Evolutionary conservation across 1,284 basidiomycete genomes (phyloP).

Genomic region (Ustilago tritici): DNA sequence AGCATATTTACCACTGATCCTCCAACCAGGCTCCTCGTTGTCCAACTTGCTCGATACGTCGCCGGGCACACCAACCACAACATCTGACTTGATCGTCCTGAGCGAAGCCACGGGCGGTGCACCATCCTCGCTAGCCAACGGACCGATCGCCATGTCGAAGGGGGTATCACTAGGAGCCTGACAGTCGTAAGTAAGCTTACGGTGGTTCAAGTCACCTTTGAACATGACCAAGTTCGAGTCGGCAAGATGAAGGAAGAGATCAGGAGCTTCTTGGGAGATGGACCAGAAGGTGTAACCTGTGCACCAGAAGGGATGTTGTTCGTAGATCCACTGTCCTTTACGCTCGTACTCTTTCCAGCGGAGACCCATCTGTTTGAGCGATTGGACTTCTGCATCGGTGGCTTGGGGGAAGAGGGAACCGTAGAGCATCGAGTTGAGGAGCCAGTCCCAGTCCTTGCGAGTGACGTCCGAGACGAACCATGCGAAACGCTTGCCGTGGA

Average conservation of each 20-base stretch:
- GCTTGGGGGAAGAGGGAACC: slow-evolving; percentile 77
- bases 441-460: slow-evolving; percentile 94
- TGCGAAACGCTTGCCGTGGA: slow-evolving; percentile 80
- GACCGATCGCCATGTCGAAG: slow-evolving; percentile 91
- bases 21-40: slow-evolving; percentile 79
- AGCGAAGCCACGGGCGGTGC: slow-evolving; percentile 79
- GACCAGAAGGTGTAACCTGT: slow-evolving; percentile 77
- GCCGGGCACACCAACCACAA: slow-evolving; percentile 82
- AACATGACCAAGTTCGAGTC: slow-evolving; percentile 92
- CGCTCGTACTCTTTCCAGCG: slow-evolving; percentile 94
- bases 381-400: slow-evolving; percentile 84
- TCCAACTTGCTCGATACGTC: slow-evolving; percentile 79
- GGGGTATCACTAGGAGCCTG: slow-evolving; percentile 86
- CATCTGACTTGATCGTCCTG: slow-evolving; percentile 71
- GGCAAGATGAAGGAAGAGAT: slow-evolving; percentile 92
- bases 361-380: slow-evolving; percentile 81
- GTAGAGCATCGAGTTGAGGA: slow-evolving; percentile 71
- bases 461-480: slow-evolving; percentile 85
- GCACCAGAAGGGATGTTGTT: slow-evolving; percentile 81
- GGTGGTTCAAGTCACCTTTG: slow-evolving; percentile 92
- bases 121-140: slow-evolving; percentile 88
- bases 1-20: slow-evolving; percentile 82
- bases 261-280: slow-evolving; percentile 77
- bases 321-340: slow-evolving; percentile 93
- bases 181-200: slow-evolving; percentile 76